Conservation (phyloP, 2,329 filamentous ascomycete genomes). For the Phyllachora maydis region DNA sequence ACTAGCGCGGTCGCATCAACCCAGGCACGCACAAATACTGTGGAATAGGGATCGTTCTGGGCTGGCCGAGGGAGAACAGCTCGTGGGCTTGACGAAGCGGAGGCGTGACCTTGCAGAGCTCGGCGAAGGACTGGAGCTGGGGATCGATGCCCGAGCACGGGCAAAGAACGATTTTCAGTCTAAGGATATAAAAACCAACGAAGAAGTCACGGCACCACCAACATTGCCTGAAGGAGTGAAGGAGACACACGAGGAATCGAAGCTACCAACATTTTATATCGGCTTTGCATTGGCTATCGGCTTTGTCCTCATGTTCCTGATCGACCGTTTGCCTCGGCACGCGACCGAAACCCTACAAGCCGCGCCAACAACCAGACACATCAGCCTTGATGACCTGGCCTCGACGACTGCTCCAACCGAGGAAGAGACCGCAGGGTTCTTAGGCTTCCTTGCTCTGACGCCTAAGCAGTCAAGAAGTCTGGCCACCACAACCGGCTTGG, state of each 20-base stretch:
- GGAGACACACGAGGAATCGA: slow-evolving; percentile 14
- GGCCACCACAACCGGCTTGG: slow-evolving; percentile 81
- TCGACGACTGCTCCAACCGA: slow-evolving; percentile 18
- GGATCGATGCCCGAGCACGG: neutral
- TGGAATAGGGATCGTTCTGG: slow-evolving; percentile 3
- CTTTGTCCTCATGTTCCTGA: slow-evolving; percentile 91
- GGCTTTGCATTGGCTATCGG: slow-evolving; percentile 73
- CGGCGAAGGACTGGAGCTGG: neutral
- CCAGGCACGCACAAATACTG: neutral
- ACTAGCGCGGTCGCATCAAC: slow-evolving; percentile 15
- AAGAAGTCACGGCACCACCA: slow-evolving; percentile 1
- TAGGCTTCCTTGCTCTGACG: slow-evolving; percentile 34
- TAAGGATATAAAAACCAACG: neutral
- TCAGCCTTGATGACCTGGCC: slow-evolving; percentile 66
- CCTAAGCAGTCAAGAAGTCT: slow-evolving; percentile 40
- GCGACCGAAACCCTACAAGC: slow-evolving; percentile 42
- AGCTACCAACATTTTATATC: slow-evolving; percentile 53
- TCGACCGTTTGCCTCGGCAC: slow-evolving; percentile 68
- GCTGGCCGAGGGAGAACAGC: too few species aligned
- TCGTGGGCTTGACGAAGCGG: neutral
- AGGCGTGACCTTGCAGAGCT: neutral
- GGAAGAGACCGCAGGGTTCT: slow-evolving; percentile 34
- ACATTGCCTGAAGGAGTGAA: slow-evolving; percentile 5
- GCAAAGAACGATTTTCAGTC: neutral
- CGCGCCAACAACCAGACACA: slow-evolving; percentile 54